Evolutionary conservation across 2,329 filamentous ascomycete genomes (phyloP).

Genomic region (Geoglossum cookeanum): DNA sequence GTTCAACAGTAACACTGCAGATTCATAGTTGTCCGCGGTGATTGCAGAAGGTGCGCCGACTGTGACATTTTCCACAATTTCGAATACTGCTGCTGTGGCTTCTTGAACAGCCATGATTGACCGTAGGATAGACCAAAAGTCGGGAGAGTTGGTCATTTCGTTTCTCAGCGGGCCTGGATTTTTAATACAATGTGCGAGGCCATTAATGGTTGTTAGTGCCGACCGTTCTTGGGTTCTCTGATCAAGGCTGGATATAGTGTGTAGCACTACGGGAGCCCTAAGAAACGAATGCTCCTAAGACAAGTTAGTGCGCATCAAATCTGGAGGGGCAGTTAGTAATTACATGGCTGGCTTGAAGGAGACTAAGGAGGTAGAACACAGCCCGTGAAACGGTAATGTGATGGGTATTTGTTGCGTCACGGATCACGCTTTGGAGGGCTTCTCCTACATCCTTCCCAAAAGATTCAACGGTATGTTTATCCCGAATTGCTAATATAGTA

Average conservation of each 20-base stretch:
- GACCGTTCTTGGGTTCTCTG: conserved; percentile 59
- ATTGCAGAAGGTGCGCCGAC: conserved; percentile 61
- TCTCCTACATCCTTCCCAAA: conserved; percentile 68
- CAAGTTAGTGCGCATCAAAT: neutral
- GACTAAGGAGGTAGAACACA: conserved; percentile 66
- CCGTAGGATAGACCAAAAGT: conserved; percentile 87
- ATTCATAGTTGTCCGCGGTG: conserved; percentile 89
- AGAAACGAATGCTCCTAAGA: conserved; percentile 70
- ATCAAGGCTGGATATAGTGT: conserved; percentile 75
- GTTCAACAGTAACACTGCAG: conserved; percentile 65
- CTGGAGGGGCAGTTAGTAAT: conserved; percentile 16
- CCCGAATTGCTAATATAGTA: conserved; percentile 60
- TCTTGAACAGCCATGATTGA: conserved; percentile 50
- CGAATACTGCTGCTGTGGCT: conserved; percentile 61
- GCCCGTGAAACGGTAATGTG: conserved; percentile 67
- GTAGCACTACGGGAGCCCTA: conserved; percentile 75
- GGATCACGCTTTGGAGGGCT: conserved; percentile 60
- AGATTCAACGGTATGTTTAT: conserved; percentile 49
- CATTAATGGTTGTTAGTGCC: conserved; percentile 56
- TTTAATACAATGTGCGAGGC: conserved; percentile 61
- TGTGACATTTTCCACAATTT: conserved; percentile 64
- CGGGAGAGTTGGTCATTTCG: conserved; percentile 87
- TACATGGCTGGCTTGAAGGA: conserved; percentile 74
- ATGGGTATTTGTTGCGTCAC: conserved; percentile 63
- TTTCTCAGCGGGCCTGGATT: conserved; percentile 61